Conservation (phyloP, 1,284 basidiomycete genomes). For the Heterobasidion occidentale region DNA sequence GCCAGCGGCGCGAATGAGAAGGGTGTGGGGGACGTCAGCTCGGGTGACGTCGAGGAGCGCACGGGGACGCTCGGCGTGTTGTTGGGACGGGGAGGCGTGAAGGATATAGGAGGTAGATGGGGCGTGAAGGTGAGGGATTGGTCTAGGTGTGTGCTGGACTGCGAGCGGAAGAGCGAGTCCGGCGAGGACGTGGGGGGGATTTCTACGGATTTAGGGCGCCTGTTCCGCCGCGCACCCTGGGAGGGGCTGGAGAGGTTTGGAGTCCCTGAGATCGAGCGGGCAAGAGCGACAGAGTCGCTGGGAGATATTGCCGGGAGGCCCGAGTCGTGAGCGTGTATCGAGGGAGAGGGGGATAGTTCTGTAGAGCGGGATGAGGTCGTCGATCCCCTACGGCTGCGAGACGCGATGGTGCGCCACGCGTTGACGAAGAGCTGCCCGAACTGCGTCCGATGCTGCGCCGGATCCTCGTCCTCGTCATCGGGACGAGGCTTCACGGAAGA, state of each 20-base stretch:
- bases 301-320: not conserved
- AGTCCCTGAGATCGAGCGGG: not conserved
- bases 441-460: slow-evolving; percentile 29
- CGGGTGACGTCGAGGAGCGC: not conserved
- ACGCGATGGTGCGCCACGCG: slow-evolving; percentile 41
- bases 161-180: not conserved
- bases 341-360: slow-evolving; percentile 6
- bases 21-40: not conserved
- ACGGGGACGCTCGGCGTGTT: not conserved
- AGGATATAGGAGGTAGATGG: not conserved
- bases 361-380: slow-evolving; percentile 24
- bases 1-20: not conserved
- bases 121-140: not conserved
- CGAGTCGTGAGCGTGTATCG: not conserved
- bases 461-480: slow-evolving; percentile 26
- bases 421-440: slow-evolving; percentile 47
- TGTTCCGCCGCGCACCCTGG: not conserved
- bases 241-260: not conserved
- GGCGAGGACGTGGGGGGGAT: not conserved
- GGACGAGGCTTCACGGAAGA: slow-evolving; percentile 43
- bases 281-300: not conserved
- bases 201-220: slow-evolving; percentile 3
- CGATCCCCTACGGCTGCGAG: slow-evolving; percentile 34
- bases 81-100: not conserved
- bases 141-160: not conserved